A percentile compares a stretch with the other conserved stretches of the same genome.
Conservation (phyloP, 371 early-diverging fungal genomes). For the Racocetra persica region DNA sequence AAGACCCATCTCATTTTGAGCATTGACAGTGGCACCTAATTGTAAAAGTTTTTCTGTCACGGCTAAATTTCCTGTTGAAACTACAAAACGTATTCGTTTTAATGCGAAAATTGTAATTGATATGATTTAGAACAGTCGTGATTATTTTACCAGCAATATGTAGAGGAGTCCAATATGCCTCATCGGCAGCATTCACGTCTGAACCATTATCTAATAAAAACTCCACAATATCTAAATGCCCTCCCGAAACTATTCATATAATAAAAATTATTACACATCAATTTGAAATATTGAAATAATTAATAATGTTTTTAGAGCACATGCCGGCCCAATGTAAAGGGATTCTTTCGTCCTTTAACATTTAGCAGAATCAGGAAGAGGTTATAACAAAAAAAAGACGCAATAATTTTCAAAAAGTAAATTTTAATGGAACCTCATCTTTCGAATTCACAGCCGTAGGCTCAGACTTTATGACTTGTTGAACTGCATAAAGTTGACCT, state of each 20-base stretch:
- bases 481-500: slow-evolving; percentile 61
- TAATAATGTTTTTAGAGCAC: neutral
- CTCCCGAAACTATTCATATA: slow-evolving; percentile 72
- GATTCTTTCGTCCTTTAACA: slow-evolving; percentile 44
- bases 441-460: slow-evolving; percentile 53
- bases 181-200: slow-evolving; percentile 60
- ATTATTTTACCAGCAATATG: slow-evolving; percentile 63
- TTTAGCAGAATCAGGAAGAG: slow-evolving; percentile 42
- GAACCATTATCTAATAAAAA: slow-evolving; percentile 70
- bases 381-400: neutral
- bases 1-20: slow-evolving; percentile 61
- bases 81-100: slow-evolving; percentile 44
- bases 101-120: neutral
- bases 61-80: slow-evolving; percentile 61
- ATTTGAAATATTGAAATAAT: neutral
- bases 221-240: slow-evolving; percentile 67
- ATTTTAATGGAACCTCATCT: slow-evolving; percentile 59
- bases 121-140: neutral
- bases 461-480: slow-evolving; percentile 62
- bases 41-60: slow-evolving; percentile 56
- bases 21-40: slow-evolving; percentile 56
- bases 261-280: neutral
- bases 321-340: slow-evolving; percentile 50
- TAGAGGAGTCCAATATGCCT: slow-evolving; percentile 68
- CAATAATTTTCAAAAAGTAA: neutral